These are phyloP conservation scores for Picea glauca DNA, from an alignment of 75 land plant genomes.

Conservation along the genomic window DNA sequence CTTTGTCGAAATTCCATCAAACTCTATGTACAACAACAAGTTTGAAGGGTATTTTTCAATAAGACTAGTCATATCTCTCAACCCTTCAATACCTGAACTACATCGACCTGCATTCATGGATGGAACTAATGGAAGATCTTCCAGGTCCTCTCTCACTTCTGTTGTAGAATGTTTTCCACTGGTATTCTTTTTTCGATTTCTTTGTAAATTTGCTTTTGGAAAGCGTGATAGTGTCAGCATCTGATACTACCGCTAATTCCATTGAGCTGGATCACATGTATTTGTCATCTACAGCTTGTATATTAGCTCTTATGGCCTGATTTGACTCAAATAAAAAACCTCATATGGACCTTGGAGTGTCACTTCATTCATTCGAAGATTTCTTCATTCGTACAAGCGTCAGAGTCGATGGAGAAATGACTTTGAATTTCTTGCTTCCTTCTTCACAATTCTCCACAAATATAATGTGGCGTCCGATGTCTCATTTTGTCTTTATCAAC, in stretches of 20 bases:
- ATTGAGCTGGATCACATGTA: neutral
- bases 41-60: too few species aligned
- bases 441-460: constrained; percentile 66
- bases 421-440: constrained; percentile 23
- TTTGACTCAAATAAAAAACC: constrained; percentile 14
- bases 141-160: too few species aligned
- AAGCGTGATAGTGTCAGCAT: neutral
- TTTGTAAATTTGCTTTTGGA: neutral
- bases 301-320: constrained; percentile 15
- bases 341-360: constrained; percentile 23
- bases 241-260: neutral
- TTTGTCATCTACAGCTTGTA: neutral
- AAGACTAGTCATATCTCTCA: too few species aligned
- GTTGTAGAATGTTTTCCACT: too few species aligned
- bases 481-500: constrained; percentile 56
- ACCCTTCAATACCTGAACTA: too few species aligned
- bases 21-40: too few species aligned
- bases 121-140: too few species aligned
- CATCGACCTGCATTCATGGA: too few species aligned
- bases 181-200: too few species aligned
- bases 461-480: constrained; percentile 55
- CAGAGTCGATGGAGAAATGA: constrained; percentile 40
- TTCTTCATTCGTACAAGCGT: constrained; percentile 45
- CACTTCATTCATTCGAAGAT: constrained; percentile 17
- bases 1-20: too few species aligned